These are phyloP conservation scores for Lodderomyces oxycetoniae DNA, from an alignment of 1,139 yeast genomes.

Conservation along the genomic window DNA sequence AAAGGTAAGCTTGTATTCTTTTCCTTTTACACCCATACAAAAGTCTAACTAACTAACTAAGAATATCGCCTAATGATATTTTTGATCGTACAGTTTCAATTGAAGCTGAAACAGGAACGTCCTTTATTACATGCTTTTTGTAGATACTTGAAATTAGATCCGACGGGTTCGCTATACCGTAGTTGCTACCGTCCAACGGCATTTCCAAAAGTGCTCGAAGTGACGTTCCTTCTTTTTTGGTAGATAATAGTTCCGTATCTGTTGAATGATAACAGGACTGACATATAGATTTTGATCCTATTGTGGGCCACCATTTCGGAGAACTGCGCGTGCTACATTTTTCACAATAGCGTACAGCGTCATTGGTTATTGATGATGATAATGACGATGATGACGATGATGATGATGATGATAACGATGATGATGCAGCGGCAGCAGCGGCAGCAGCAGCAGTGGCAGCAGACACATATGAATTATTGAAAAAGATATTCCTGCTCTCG, in stretches of 20 bases:
- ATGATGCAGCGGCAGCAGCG: too few relatives aligned
- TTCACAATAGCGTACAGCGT: too few relatives aligned
- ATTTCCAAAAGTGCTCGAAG: constrained; percentile 19
- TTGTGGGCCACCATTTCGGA: constrained; percentile 38
- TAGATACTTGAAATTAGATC: constrained; percentile 23
- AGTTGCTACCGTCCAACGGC: constrained; percentile 32
- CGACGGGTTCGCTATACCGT: constrained; percentile 27
- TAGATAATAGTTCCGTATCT: not conserved
- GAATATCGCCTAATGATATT: constrained; percentile 25
- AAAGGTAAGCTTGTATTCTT: too few relatives aligned
- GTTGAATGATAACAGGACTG: constrained; percentile 30
- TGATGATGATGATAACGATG: too few relatives aligned
- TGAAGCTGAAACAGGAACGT: constrained; percentile 2
- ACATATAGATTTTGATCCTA: constrained; percentile 16
- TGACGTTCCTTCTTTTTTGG: constrained; percentile 10
- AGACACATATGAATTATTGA: constrained; percentile 1
- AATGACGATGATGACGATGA: too few relatives aligned
- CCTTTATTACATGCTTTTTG: constrained; percentile 9
- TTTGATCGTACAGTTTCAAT: constrained; percentile 17
- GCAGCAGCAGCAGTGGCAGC: too few relatives aligned
- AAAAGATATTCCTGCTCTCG: constrained; percentile 17
- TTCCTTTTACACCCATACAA: too few relatives aligned
- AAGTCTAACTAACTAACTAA: constrained; percentile 11
- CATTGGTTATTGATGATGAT: too few relatives aligned
- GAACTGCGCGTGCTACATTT: constrained; percentile 26